A percentile compares a stretch with the other conserved stretches of the same genome.
phyloP scores from a whole-genome alignment of 1,284 basidiomycete genomes.

The Microbotryomycetes sp. region DNA sequence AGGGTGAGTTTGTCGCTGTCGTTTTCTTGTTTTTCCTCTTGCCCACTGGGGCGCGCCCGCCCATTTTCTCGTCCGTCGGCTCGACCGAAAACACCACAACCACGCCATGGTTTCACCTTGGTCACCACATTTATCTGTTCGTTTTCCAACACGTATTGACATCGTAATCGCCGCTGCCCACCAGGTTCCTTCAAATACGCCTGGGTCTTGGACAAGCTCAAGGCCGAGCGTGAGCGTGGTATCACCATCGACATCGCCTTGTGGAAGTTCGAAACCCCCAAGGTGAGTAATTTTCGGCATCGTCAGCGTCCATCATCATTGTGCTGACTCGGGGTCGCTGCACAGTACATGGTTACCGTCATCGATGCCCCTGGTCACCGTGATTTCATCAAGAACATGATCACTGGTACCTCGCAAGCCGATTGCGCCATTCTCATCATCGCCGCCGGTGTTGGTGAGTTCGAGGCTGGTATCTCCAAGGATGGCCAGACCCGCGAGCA shows the following conservation, averaged over 20 bases:
- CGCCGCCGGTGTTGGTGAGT: conserved; percentile 97
- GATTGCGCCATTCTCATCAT: conserved; percentile 99
- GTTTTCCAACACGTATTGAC: not conserved
- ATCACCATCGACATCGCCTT: conserved; percentile 99
- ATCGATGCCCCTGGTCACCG: conserved; percentile 99
- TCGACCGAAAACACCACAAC: not conserved
- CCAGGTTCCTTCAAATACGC: conserved; percentile 52
- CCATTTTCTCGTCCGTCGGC: not conserved
- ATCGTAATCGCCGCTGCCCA: not conserved
- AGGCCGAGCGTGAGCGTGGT: conserved; percentile 99
- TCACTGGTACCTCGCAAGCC: conserved; percentile 99
- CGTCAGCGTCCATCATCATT: not conserved
- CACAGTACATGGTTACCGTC: conserved; percentile 58
- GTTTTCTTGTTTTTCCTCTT: conserved; percentile 16
- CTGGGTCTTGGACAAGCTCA: conserved; percentile 99
- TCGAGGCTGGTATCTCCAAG: conserved; percentile 99
- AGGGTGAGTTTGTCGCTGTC: conserved; percentile 84
- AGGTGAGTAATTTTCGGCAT: conserved; percentile 46
- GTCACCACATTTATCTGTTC: not conserved
- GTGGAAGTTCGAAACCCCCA: conserved; percentile 99
- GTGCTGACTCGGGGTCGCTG: not conserved
- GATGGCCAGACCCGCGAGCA: conserved; percentile 99
- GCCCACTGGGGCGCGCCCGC: conserved; percentile 3
- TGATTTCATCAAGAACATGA: conserved; percentile 99
- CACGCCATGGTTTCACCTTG: not conserved